phyloP scores from a whole-genome alignment of 257 asterid species.

The Solanum pinnatisectum region DNA sequence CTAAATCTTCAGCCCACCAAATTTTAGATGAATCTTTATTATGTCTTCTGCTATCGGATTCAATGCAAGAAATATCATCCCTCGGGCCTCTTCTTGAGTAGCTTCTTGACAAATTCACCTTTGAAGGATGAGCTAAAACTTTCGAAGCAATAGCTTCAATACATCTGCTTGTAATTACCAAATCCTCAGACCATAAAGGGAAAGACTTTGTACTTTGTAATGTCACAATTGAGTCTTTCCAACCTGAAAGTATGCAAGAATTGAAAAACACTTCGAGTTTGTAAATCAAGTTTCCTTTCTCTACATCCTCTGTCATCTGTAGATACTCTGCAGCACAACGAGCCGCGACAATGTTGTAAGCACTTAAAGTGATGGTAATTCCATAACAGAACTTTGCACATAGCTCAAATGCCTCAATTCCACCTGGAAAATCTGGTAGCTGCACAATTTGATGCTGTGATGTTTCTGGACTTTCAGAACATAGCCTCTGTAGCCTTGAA shows the following conservation, averaged over 20 bases:
- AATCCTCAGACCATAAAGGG: conserved; percentile 57
- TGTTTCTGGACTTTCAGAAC: conserved; percentile 48
- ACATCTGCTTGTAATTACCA: conserved; percentile 55
- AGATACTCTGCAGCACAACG: conserved; percentile 81
- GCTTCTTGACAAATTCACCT: conserved; percentile 47
- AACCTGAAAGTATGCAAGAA: conserved; percentile 74
- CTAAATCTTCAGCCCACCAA: conserved; percentile 92
- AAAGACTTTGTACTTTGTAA: conserved; percentile 54
- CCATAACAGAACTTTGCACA: conserved; percentile 96
- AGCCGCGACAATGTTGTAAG: conserved; percentile 60
- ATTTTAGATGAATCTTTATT: conserved; percentile 23
- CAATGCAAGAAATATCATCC: conserved; percentile 52
- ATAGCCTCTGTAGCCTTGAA: conserved; percentile 47
- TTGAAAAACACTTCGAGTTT: conserved; percentile 71
- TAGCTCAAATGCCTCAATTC: conserved; percentile 66
- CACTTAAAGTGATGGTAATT: conserved; percentile 72
- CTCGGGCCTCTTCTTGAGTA: conserved; percentile 42
- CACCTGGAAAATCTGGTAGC: conserved; percentile 78
- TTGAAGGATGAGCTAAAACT: conserved; percentile 50
- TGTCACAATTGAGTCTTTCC: conserved; percentile 68
- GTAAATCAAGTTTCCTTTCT: conserved; percentile 64
- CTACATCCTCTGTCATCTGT: conserved; percentile 83
- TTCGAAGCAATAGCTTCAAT: conserved; percentile 60
- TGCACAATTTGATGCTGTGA: conserved; percentile 46
- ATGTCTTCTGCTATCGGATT: conserved; percentile 41